Conservation (phyloP, 768 basidiomycete species). For the Cystobasidium ongulense region DNA sequence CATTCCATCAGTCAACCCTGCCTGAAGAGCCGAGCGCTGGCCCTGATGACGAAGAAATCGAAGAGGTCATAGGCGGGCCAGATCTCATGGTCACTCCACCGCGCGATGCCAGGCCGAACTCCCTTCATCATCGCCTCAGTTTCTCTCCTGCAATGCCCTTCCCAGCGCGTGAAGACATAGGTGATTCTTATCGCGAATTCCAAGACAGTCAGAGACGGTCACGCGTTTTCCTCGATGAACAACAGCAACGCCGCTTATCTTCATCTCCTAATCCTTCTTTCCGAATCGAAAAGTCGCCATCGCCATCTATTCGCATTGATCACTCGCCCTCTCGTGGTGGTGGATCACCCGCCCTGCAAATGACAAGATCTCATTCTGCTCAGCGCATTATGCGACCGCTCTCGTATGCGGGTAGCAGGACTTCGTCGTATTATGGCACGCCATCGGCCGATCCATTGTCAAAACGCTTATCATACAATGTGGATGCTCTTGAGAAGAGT, state of each 20-base stretch:
- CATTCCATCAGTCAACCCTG: slow-evolving; percentile 53
- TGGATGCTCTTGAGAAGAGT: slow-evolving; percentile 33
- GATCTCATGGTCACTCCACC: slow-evolving; percentile 21
- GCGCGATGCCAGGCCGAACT: not conserved
- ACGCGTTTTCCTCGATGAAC: slow-evolving; percentile 22
- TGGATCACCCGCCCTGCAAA: not conserved
- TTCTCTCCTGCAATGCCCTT: not conserved
- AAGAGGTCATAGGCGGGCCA: not conserved
- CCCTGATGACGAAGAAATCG: not conserved
- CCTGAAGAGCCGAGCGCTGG: slow-evolving; percentile 42
- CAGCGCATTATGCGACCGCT: not conserved
- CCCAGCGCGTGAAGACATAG: not conserved
- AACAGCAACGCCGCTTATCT: not conserved
- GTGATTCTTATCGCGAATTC: not conserved
- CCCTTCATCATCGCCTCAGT: slow-evolving; percentile 5
- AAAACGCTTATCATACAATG: not conserved
- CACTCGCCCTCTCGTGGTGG: no score
- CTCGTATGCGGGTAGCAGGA: not conserved
- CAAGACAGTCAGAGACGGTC: slow-evolving; percentile 9
- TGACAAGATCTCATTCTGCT: slow-evolving; percentile 4
- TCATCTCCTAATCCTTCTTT: slow-evolving; percentile 5
- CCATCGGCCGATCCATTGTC: not conserved
- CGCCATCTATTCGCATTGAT: no score
- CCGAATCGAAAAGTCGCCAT: not conserved
- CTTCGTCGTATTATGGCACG: not conserved